Percentiles rank a stretch among this genome's conserved stretches.
Evolutionary conservation across 495 filamentous ascomycete genomes (phyloP).

Genomic region (Xylaria palmicola): DNA sequence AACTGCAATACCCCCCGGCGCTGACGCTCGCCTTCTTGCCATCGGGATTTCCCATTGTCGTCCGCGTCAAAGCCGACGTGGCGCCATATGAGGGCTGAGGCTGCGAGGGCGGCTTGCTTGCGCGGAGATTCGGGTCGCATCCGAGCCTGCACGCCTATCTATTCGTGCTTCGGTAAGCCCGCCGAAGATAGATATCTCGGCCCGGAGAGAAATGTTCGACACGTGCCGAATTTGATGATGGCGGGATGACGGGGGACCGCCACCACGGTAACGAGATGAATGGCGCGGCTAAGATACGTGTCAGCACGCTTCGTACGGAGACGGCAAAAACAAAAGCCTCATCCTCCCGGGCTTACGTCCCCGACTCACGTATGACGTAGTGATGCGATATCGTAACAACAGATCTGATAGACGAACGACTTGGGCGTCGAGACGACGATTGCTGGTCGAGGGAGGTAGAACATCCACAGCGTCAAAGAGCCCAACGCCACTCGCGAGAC

Average conservation of each 20-base stretch:
- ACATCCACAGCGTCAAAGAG: neutral
- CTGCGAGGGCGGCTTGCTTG: neutral
- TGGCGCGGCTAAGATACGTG: neutral
- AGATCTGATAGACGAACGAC: too few species aligned
- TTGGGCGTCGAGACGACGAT: too few species aligned
- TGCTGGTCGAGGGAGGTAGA: too few species aligned
- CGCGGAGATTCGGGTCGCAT: neutral
- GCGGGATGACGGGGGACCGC: neutral
- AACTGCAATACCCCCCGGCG: neutral
- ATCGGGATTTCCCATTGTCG: too few species aligned
- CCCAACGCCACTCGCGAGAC: neutral
- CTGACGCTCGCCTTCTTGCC: neutral
- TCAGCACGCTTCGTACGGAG: neutral
- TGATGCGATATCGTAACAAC: too few species aligned
- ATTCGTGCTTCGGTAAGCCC: neutral
- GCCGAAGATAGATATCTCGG: too few species aligned
- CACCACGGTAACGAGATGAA: too few species aligned
- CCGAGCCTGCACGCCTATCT: neutral
- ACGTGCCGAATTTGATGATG: too few species aligned
- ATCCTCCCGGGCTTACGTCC: neutral
- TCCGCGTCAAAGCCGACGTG: neutral
- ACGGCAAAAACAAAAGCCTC: neutral
- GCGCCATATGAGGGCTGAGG: too few species aligned
- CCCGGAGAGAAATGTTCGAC: too few species aligned
- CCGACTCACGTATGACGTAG: neutral